phyloP scores from a whole-genome alignment of 345 rosid genomes.

The Brassica juncea region DNA sequence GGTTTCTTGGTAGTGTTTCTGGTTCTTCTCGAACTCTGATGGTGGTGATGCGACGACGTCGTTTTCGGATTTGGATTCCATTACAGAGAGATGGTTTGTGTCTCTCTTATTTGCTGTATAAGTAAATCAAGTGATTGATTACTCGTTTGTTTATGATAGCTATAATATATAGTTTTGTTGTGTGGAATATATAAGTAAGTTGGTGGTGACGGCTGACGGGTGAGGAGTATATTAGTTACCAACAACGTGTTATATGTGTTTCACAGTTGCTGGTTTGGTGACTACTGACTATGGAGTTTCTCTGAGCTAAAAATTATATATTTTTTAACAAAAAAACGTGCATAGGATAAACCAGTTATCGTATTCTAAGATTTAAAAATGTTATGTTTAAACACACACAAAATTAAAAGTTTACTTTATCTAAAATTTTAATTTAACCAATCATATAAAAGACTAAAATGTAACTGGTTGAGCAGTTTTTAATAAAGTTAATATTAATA shows the following conservation, averaged over 20 bases:
- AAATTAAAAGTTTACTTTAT: too few relatives aligned
- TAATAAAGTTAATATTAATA: too few relatives aligned
- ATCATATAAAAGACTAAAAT: too few relatives aligned
- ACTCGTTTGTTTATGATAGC: conserved; percentile 2
- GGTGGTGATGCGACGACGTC: not conserved
- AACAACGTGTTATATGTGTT: conserved; percentile 31
- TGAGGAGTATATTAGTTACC: not conserved
- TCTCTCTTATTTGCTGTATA: not conserved
- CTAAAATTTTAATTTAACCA: too few relatives aligned
- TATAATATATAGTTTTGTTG: conserved; percentile 20
- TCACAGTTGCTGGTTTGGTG: conserved; percentile 34
- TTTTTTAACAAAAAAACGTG: too few relatives aligned
- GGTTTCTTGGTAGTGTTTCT: conserved; percentile 35
- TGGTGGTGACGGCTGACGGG: conserved; percentile 32
- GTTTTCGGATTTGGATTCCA: conserved; percentile 30
- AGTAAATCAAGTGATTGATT: not conserved
- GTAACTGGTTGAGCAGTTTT: too few relatives aligned
- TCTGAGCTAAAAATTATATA: too few relatives aligned
- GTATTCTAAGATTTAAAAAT: too few relatives aligned
- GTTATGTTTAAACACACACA: too few relatives aligned
- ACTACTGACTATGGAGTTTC: not conserved
- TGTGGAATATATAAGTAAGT: conserved; percentile 14
- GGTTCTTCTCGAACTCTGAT: conserved; percentile 35
- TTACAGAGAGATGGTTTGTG: not conserved
- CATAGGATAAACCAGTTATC: too few relatives aligned